Evolutionary conservation across 1,284 basidiomycete species (phyloP).

Genomic region (Microbotryomycetes sp.): DNA sequence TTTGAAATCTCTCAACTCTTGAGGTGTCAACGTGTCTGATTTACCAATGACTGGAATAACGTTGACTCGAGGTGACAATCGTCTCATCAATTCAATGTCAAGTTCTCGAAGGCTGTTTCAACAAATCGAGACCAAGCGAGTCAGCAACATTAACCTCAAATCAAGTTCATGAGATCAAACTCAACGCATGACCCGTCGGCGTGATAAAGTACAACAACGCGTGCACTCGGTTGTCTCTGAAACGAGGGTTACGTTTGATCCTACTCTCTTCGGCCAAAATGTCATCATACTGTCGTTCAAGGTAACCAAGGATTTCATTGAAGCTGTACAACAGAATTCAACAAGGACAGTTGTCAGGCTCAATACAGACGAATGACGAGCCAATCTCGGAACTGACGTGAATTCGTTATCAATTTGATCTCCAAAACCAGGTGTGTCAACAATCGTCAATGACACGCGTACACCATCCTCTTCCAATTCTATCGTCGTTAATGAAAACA

Average conservation of each 20-base stretch:
- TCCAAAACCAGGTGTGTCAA: slow-evolving; percentile 97
- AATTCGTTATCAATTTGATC: slow-evolving; percentile 99
- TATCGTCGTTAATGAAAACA: slow-evolving; percentile 39
- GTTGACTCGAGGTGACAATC: slow-evolving; percentile 92
- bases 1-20: slow-evolving; percentile 90
- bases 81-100: slow-evolving; percentile 98
- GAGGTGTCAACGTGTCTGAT: slow-evolving; percentile 87
- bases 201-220: slow-evolving; percentile 97
- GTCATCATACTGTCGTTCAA: slow-evolving; percentile 99
- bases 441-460: slow-evolving; percentile 93
- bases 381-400: slow-evolving; percentile 57
- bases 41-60: slow-evolving; percentile 99
- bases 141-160: slow-evolving; percentile 35
- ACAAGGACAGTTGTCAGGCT: neutral
- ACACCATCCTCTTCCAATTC: slow-evolving; percentile 99
- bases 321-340: slow-evolving; percentile 56
- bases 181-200: slow-evolving; percentile 74
- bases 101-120: slow-evolving; percentile 77
- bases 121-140: slow-evolving; percentile 30
- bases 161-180: too few relatives aligned
- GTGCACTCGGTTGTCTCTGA: slow-evolving; percentile 91
- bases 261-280: slow-evolving; percentile 97
- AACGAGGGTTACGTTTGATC: slow-evolving; percentile 99
- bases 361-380: neutral
- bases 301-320: slow-evolving; percentile 91